These are phyloP conservation scores for Agarophyton chilense DNA, from an alignment of 23 red algal species.

Conservation along the genomic window DNA sequence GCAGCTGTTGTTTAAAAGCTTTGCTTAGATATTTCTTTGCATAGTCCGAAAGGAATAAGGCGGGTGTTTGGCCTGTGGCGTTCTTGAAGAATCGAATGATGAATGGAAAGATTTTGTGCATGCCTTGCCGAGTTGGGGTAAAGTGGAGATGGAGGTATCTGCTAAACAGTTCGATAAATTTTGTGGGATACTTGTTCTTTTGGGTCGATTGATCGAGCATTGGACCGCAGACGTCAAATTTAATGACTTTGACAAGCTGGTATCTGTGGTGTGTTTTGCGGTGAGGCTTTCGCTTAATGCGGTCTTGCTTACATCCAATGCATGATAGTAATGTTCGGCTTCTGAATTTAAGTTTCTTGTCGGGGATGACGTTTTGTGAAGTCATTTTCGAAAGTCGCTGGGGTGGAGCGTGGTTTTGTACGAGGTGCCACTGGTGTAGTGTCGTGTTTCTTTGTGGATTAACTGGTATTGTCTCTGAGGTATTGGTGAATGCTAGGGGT, in stretches of 20 bases:
- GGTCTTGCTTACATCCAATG: background rate
- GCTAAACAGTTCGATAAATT: background rate
- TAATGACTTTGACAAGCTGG: background rate
- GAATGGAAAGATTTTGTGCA: background rate
- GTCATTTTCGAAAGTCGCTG: background rate
- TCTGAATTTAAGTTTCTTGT: no score
- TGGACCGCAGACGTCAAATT: background rate
- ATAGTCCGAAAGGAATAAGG: background rate
- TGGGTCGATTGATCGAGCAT: background rate
- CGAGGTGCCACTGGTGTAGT: background rate
- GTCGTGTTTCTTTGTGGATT: no score
- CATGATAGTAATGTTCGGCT: background rate
- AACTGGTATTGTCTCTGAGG: no score
- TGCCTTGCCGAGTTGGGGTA: background rate
- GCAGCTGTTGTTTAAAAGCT: background rate
- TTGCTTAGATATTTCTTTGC: slow-evolving; percentile 19
- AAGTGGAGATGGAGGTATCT: background rate
- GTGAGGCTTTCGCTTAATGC: background rate
- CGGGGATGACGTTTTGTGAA: background rate
- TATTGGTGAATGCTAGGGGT: no score
- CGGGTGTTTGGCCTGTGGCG: background rate
- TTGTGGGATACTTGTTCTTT: background rate
- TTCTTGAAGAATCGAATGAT: background rate
- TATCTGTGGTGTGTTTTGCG: background rate
- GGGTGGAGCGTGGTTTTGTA: background rate